Conservation (phyloP, 1,284 basidiomycete genomes). For the Microstroma glucosiphilum region DNA sequence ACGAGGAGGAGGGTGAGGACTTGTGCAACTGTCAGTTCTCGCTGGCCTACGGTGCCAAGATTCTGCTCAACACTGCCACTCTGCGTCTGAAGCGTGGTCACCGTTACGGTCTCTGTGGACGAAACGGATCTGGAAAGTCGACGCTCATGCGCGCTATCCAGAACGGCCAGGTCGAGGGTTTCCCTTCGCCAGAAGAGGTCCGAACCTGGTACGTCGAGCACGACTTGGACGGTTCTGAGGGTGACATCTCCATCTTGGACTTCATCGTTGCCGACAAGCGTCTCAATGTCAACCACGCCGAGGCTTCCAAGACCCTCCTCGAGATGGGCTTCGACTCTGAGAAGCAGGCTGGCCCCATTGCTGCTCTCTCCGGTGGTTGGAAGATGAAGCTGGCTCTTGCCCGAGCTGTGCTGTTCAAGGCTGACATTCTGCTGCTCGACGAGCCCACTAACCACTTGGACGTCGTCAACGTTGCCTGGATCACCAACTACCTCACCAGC, state of each 20-base stretch:
- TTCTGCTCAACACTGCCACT: slow-evolving; percentile 51
- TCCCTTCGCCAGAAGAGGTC: slow-evolving; percentile 51
- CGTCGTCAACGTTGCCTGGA: slow-evolving; percentile 51
- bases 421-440: slow-evolving; percentile 50
- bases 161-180: slow-evolving; percentile 51
- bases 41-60: slow-evolving; percentile 52
- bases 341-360: slow-evolving; percentile 47
- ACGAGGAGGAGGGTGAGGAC: slow-evolving; percentile 51
- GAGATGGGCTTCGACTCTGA: slow-evolving; percentile 50
- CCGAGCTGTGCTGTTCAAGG: slow-evolving; percentile 51
- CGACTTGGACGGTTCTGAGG: slow-evolving; percentile 51
- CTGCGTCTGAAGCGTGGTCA: slow-evolving; percentile 51
- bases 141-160: slow-evolving; percentile 51
- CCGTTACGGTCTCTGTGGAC: slow-evolving; percentile 51
- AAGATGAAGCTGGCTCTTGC: slow-evolving; percentile 52
- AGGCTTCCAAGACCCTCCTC: slow-evolving; percentile 39
- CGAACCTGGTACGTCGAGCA: slow-evolving; percentile 52
- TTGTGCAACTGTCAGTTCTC: slow-evolving; percentile 52
- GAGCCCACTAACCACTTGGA: slow-evolving; percentile 52
- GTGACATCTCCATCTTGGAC: slow-evolving; percentile 47
- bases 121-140: slow-evolving; percentile 51
- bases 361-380: slow-evolving; percentile 51
- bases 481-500: slow-evolving; percentile 48
- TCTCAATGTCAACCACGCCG: slow-evolving; percentile 38
- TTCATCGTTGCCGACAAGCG: slow-evolving; percentile 48